Percentiles rank a stretch among this genome's conserved stretches.
Evolutionary conservation across 108 stramenopile genomes (phyloP).

Genomic region (Nitzschia sp.): DNA sequence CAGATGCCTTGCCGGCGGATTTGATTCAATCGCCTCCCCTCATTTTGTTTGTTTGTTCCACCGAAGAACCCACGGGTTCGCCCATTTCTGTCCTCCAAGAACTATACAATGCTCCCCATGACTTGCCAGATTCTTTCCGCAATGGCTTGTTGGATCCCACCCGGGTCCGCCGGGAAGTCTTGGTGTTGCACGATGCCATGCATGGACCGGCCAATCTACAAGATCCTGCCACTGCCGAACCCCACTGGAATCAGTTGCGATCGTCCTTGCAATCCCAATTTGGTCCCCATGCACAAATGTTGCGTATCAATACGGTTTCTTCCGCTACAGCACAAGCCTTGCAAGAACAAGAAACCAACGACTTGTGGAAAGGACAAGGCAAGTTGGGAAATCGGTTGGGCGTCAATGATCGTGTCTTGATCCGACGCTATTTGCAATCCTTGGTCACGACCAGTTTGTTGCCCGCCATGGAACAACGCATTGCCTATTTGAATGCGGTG

Average conservation of each 20-base stretch:
- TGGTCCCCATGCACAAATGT: slow-evolving; percentile 59
- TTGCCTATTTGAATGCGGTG: slow-evolving; percentile 69
- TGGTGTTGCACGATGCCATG: slow-evolving; percentile 73
- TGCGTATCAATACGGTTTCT: slow-evolving; percentile 63
- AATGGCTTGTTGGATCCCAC: slow-evolving; percentile 70
- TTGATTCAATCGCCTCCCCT: slow-evolving; percentile 46
- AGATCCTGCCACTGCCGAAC: not conserved
- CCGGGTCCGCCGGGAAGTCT: slow-evolving; percentile 60
- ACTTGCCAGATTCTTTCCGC: slow-evolving; percentile 61
- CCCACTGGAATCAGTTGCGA: slow-evolving; percentile 14
- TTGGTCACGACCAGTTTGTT: slow-evolving; percentile 55
- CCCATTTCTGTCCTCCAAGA: slow-evolving; percentile 44
- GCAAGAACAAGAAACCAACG: slow-evolving; percentile 44
- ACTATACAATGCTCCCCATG: slow-evolving; percentile 44
- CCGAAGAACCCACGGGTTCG: slow-evolving; percentile 41
- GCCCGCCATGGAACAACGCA: slow-evolving; percentile 78
- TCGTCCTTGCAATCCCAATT: slow-evolving; percentile 52
- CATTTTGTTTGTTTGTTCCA: slow-evolving; percentile 45
- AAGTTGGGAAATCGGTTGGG: slow-evolving; percentile 58
- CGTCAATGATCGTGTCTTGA: slow-evolving; percentile 55
- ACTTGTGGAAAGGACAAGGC: slow-evolving; percentile 52
- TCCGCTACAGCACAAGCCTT: slow-evolving; percentile 36
- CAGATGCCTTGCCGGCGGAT: slow-evolving; percentile 52
- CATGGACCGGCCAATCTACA: slow-evolving; percentile 62
- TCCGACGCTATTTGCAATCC: slow-evolving; percentile 68